Percentiles rank a stretch among this genome's conserved stretches.
These are phyloP conservation scores for Scolecobasidium constrictum DNA, from an alignment of 2,329 filamentous ascomycete genomes.

Conservation along the genomic window DNA sequence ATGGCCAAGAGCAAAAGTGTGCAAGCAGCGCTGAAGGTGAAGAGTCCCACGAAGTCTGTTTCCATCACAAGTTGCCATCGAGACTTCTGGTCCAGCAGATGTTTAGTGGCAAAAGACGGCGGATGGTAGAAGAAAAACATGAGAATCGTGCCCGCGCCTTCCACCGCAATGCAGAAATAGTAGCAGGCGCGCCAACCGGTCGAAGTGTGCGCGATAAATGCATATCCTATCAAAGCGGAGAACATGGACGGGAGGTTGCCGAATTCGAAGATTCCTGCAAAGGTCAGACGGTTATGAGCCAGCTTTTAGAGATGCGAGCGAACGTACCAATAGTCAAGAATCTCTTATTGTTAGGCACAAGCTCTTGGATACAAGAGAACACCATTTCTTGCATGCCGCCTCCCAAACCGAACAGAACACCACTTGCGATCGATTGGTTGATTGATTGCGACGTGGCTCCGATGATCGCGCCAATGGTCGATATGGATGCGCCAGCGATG, in stretches of 20 bases:
- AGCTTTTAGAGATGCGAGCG: constrained; percentile 13
- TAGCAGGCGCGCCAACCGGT: constrained; percentile 10
- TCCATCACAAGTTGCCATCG: background rate
- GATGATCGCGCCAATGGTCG: constrained; percentile 13
- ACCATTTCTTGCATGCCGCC: constrained; percentile 12
- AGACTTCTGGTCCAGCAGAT: constrained; percentile 2
- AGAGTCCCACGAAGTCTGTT: background rate
- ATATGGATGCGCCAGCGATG: constrained; percentile 13
- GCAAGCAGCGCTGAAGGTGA: background rate
- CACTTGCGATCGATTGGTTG: constrained; percentile 13
- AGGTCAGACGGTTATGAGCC: constrained; percentile 13
- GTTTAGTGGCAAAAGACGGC: constrained; percentile 10
- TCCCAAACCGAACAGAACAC: constrained; percentile 13
- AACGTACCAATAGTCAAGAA: constrained; percentile 10
- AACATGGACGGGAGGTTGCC: constrained; percentile 11
- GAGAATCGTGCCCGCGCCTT: background rate
- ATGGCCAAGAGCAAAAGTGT: background rate
- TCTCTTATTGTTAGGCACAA: background rate
- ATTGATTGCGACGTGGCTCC: constrained; percentile 13
- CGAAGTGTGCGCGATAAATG: constrained; percentile 1
- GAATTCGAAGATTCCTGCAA: constrained; percentile 13
- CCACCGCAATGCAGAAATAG: constrained; percentile 10
- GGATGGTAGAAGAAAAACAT: constrained; percentile 11
- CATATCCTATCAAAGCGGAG: constrained; percentile 6
- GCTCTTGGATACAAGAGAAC: background rate